Conservation (phyloP, 176 grass and related monocot genomes). For the Chrysopogon serrulatus region DNA sequence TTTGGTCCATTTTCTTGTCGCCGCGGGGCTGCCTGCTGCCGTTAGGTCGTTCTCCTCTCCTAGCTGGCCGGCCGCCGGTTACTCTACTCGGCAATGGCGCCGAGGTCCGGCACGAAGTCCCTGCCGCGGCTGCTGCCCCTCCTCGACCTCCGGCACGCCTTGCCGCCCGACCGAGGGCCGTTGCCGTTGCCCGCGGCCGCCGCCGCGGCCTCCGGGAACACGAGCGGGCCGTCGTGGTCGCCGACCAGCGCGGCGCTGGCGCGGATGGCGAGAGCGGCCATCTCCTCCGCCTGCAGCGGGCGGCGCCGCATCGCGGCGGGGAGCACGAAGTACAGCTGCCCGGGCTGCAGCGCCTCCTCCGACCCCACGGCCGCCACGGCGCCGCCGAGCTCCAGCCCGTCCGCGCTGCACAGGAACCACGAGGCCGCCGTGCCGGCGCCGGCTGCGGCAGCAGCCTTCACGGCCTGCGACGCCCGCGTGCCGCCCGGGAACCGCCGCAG, state of each 20-base stretch:
- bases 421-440: no score
- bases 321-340: constrained; percentile 94
- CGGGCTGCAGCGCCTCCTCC: constrained; percentile 68
- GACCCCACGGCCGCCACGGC: constrained; percentile 25
- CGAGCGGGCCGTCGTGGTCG: constrained; percentile 45
- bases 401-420: constrained; percentile 77
- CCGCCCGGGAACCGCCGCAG: constrained; percentile 61
- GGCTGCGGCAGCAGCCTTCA: constrained; percentile 6
- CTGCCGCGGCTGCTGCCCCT: constrained; percentile 36
- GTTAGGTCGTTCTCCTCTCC: background rate
- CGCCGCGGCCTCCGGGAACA: constrained; percentile 25
- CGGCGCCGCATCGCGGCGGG: constrained; percentile 58
- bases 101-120: constrained; percentile 65
- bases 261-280: constrained; percentile 72
- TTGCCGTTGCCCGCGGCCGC: background rate
- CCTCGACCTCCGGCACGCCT: constrained; percentile 41
- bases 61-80: no score
- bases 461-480: constrained; percentile 50
- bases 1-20: background rate
- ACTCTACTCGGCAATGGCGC: constrained; percentile 73
- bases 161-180: background rate
- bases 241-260: constrained; percentile 70
- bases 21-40: background rate
- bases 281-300: constrained; percentile 67
- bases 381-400: constrained; percentile 68